phyloP scores from a whole-genome alignment of 1,139 yeast species.

The Hyphopichia khmerensis region DNA sequence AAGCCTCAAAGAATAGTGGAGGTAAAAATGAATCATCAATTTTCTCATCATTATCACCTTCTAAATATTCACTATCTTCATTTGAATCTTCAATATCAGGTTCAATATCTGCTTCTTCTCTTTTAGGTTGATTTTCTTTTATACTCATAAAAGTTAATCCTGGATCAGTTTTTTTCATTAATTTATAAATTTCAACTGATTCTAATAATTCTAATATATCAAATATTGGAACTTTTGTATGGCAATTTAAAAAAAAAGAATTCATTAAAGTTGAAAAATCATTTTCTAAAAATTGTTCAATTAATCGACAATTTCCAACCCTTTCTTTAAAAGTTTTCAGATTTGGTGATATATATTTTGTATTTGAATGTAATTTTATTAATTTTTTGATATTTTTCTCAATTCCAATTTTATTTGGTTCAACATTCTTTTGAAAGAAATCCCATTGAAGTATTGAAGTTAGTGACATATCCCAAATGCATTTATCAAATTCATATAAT shows the following conservation, averaged over 20 bases:
- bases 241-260: constrained; percentile 35
- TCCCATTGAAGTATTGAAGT: constrained; percentile 40
- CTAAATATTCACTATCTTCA: not conserved
- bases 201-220: constrained; percentile 32
- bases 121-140: not conserved
- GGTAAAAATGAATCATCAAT: constrained; percentile 4
- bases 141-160: constrained; percentile 21
- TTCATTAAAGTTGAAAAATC: constrained; percentile 24
- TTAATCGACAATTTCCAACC: constrained; percentile 11
- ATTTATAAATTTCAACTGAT: constrained; percentile 27
- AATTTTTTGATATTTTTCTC: constrained; percentile 13
- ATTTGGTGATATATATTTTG: constrained; percentile 7
- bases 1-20: constrained; percentile 12
- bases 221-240: constrained; percentile 35
- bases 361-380: constrained; percentile 16
- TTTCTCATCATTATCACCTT: not conserved
- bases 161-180: constrained; percentile 18
- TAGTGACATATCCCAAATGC: constrained; percentile 43
- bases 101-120: not conserved
- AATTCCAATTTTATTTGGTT: constrained; percentile 13
- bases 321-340: constrained; percentile 13
- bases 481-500: constrained; percentile 13
- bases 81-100: not conserved
- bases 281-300: constrained; percentile 20
- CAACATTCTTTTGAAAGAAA: constrained; percentile 18